Evolutionary conservation across 164 flowering plant genomes (phyloP).

Genomic region (Vitis riparia): DNA sequence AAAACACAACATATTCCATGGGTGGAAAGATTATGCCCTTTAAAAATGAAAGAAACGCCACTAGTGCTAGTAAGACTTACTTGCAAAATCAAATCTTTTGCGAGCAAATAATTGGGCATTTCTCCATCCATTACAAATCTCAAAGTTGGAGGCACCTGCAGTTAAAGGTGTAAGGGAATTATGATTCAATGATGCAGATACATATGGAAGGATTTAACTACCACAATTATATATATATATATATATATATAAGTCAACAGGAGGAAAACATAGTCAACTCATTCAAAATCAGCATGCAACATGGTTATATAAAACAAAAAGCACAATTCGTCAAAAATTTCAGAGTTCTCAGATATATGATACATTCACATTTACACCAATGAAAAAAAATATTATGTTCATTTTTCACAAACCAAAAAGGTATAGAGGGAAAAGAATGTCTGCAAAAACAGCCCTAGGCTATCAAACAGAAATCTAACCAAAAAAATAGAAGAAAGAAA

Average conservation of each 20-base stretch:
- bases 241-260: neutral
- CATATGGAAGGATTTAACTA: neutral
- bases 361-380: too few relatives aligned
- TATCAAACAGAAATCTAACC: too few relatives aligned
- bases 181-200: neutral
- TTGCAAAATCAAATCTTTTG: conserved; percentile 98
- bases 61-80: conserved; percentile 40
- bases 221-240: neutral
- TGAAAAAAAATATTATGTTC: too few relatives aligned
- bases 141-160: conserved; percentile 95
- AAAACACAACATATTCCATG: neutral
- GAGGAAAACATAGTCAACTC: too few relatives aligned
- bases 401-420: too few relatives aligned
- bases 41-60: conserved; percentile 1
- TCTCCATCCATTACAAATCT: conserved; percentile 97
- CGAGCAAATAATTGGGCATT: conserved; percentile 90
- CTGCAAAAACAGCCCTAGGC: too few relatives aligned
- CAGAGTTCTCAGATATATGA: too few relatives aligned
- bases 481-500: too few relatives aligned
- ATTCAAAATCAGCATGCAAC: too few relatives aligned
- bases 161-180: conserved; percentile 3
- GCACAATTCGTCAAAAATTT: too few relatives aligned
- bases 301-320: too few relatives aligned
- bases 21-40: neutral
- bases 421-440: too few relatives aligned